Base-by-base conservation (phyloP, 2,329 filamentous ascomycete species). In the Exophiala aquamarina region DNA sequence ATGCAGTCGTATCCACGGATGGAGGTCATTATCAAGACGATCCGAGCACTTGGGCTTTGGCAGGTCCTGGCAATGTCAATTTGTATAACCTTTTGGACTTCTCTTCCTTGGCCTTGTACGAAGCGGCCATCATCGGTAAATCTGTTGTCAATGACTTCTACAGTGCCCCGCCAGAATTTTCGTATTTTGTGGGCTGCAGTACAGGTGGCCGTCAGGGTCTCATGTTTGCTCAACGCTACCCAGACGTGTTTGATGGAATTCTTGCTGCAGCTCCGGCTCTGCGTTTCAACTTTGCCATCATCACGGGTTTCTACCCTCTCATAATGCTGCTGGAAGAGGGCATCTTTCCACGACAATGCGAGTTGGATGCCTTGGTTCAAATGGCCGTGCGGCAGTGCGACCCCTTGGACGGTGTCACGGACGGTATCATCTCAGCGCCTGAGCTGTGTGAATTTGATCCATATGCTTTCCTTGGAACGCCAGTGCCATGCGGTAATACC, bases 131-230 rank as follows among this genome's bases (percentile, higher is more conserved):
- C 4, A 57, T 72, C 35, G 49, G 44, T 13, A 55, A 57, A 34
- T 31, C 39, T 14, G 26, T 53, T 17, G 43, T 31, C 20, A 10
- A 40, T 18, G 19, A 13, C n/a, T 57, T 40, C 44, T 57, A 55
- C 20, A 35, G 46, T 26, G 10, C 48, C 2, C 8, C 23, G 6
- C 46, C 49, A 11, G 19, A 15, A 13, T 28, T 38, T 17, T 47
- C 40, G 8, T 83, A 83, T 61, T 83, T 75, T 50, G 58, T 75
- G 2, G 81, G 81, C 6, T 83, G 81, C 57, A 82, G 78, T 0
- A 75, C 77, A 0, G 81, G 82, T 5, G 80, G 81, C 1, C 69
- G 80, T 0, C 77, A 83, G 65, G 81, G 78, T 3, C 65, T 80
- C 26, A 77, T 76, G 43, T 71, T 73, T 5, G 72, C 5, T 31